Conservation (phyloP, 73 alveolate species). For the Uronychia setigera region DNA sequence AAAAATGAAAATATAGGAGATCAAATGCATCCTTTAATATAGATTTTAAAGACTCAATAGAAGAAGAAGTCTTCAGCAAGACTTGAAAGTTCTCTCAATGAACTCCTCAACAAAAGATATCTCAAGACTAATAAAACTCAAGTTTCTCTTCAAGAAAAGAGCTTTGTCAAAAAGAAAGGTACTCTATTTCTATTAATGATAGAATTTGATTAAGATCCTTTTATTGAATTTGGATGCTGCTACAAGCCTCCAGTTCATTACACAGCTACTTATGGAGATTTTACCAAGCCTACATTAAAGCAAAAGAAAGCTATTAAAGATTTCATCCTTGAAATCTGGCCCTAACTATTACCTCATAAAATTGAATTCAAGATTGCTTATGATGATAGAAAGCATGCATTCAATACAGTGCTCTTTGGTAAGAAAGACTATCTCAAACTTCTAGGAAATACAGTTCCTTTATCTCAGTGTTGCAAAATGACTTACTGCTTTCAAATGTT, state of each 20-base stretch:
- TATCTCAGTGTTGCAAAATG: background rate
- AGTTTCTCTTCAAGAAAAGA: no score
- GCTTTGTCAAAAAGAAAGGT: no score
- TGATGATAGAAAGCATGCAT: background rate
- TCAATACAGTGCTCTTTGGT: background rate
- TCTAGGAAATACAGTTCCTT: background rate
- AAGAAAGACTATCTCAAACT: background rate
- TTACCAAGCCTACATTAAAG: background rate
- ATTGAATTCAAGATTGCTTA: background rate
- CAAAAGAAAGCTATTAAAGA: background rate
- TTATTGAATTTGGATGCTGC: background rate
- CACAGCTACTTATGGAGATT: background rate
- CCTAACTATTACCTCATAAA: background rate
- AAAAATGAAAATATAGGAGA: background rate
- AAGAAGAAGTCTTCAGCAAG: background rate
- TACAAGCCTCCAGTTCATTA: background rate
- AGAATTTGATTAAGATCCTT: background rate
- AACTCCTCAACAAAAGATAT: background rate
- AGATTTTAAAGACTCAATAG: background rate
- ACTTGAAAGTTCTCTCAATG: background rate
- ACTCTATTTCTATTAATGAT: no score
- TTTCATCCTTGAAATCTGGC: background rate
- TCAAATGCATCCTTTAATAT: background rate
- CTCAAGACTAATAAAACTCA: background rate
- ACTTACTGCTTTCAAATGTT: background rate